phyloP scores from a whole-genome alignment of 208 protist genomes.

The Acanthamoeba royreba region DNA sequence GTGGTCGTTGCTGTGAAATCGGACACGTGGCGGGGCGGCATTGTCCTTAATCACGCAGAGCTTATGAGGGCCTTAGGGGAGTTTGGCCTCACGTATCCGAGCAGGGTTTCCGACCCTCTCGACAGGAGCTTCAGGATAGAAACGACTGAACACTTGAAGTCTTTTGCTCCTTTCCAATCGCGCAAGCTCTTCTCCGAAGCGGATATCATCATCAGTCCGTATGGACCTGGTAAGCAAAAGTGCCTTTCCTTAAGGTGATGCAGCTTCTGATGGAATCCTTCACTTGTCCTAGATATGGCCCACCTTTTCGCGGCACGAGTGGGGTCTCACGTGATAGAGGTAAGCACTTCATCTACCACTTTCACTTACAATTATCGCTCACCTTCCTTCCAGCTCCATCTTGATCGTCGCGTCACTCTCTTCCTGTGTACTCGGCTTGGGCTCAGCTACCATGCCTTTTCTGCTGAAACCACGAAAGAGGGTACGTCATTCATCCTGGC shows the following conservation, averaged over 20 bases:
- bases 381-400: background rate
- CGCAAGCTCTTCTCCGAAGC: background rate
- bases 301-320: background rate
- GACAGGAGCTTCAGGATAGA: too few relatives aligned
- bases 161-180: background rate
- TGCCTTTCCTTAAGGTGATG: background rate
- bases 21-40: background rate
- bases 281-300: background rate
- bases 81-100: background rate
- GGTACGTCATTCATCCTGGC: background rate
- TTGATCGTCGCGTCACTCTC: background rate
- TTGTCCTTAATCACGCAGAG: background rate
- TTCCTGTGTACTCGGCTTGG: background rate
- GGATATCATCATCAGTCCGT: background rate
- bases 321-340: background rate
- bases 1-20: background rate
- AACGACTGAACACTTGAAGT: background rate
- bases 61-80: background rate
- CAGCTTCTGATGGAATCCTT: background rate
- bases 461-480: background rate
- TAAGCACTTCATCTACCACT: background rate
- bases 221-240: background rate
- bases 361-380: too few relatives aligned
- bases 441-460: background rate
- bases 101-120: background rate